A percentile compares a stretch with the other conserved stretches of the same genome.
phyloP scores from a whole-genome alignment of 73 alveolate species.

The Tetrahymena thermophila region DNA sequence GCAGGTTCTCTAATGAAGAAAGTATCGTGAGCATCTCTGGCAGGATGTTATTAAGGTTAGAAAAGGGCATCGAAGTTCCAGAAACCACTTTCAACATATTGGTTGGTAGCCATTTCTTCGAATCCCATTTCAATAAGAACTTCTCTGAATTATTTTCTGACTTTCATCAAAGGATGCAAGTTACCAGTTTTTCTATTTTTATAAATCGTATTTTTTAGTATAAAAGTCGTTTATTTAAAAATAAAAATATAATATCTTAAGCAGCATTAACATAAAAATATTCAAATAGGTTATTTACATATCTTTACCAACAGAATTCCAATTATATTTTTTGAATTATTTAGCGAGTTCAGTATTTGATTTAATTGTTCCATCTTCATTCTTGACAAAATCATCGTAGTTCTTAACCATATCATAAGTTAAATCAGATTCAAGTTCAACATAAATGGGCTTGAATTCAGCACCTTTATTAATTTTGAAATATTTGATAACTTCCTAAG shows the following conservation, averaged over 20 bases:
- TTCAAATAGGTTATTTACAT: constrained; percentile 12
- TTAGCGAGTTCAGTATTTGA: not conserved
- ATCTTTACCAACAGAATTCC: constrained; percentile 74
- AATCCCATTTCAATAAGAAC: constrained; percentile 97
- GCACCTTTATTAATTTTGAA: constrained; percentile 16
- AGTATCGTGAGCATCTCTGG: constrained; percentile 99
- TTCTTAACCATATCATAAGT: constrained; percentile 6
- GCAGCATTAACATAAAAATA: not conserved
- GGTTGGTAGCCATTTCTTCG: constrained; percentile 99
- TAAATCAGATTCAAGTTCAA: constrained; percentile 15
- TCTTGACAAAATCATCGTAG: not conserved
- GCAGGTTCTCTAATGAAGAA: constrained; percentile 91
- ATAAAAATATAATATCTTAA: no score
- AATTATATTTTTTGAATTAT: constrained; percentile 81
- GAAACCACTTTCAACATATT: constrained; percentile 97
- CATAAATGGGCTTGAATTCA: not conserved
- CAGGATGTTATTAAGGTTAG: constrained; percentile 99
- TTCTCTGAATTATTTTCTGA: constrained; percentile 93
- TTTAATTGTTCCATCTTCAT: not conserved
- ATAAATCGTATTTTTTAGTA: not conserved
- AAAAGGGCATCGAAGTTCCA: constrained; percentile 99
- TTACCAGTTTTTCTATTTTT: constrained; percentile 70
- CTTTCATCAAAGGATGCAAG: constrained; percentile 94
- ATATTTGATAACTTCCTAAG: not conserved
- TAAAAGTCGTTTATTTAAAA: no score